Evolutionary conservation across 371 early-diverging fungal genomes (phyloP), one percentile per base, ranked within the genome.

Genomic region (Apophysomyces variabilis): DNA sequence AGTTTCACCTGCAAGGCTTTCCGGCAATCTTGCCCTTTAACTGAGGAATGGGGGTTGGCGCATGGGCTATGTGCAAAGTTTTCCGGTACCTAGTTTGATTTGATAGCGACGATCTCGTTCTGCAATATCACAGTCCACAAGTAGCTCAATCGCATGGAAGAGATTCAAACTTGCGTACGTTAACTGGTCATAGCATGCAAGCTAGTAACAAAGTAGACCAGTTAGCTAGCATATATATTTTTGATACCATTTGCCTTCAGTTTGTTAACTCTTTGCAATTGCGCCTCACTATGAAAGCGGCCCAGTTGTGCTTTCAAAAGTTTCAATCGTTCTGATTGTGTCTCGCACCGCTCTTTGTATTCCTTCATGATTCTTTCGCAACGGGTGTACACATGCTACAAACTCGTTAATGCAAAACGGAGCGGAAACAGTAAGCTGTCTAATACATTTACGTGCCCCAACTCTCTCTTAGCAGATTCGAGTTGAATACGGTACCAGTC

Each of bases 401-500:
- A 26, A 26, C 32, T 26, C 3, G 32, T 26, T 26, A 26, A 26
- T 26, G 32, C 1, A 13, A 39, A 60, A 38, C 18, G 41, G 39
- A 60, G 36, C 12, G 18, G 38, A 32, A 45, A 50, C 6, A 12
- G 14, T 54, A 38, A 26, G 32, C 32, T 26, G 32, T 26, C 32
- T 26, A 26, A 35, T 57, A 64, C 64, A 38, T 64, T 35, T 39
- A 56, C 8, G 13, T 45, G 35, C 57, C 32, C 58, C 37, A 57
- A 13, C 44, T 57, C 47, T 4, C 36, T 43, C 36, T 57, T 44
- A 35, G 38, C 44, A 36, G 38, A 38, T 57, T 64, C 18, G 7
- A 50, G 54, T 5, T 39, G 37, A 39, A 32, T 12, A 11, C 59
- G 50, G 41, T 62, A 67, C 16, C 50, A 62, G 11, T 62, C 44